Conservation (phyloP, 1,284 basidiomycete genomes). For the Ceratobasidium sp. region DNA sequence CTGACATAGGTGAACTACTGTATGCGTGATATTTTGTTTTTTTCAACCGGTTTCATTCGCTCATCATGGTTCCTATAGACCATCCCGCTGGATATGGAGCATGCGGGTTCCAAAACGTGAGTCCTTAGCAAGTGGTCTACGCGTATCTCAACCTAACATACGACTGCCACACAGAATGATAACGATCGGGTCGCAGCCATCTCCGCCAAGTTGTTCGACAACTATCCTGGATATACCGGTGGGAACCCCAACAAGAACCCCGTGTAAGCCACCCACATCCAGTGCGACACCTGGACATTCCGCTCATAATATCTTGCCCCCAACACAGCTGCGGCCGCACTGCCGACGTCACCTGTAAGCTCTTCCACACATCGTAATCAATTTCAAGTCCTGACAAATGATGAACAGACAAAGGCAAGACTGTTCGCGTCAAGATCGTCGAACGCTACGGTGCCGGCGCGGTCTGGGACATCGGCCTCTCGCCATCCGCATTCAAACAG, state of each 20-base stretch:
- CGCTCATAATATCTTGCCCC: background rate
- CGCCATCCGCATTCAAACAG: slow-evolving; percentile 39
- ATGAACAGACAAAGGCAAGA: slow-evolving; percentile 12
- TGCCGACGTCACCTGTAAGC: slow-evolving; percentile 13
- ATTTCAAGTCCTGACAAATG: background rate
- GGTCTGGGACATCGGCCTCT: slow-evolving; percentile 35
- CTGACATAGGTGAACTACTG: slow-evolving; percentile 32
- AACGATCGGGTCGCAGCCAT: slow-evolving; percentile 36
- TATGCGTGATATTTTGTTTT: background rate
- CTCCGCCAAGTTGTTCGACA: slow-evolving; percentile 34
- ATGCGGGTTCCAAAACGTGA: slow-evolving; percentile 38
- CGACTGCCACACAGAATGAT: background rate
- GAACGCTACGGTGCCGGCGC: slow-evolving; percentile 35
- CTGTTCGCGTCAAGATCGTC: slow-evolving; percentile 14
- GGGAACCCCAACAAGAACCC: slow-evolving; percentile 42
- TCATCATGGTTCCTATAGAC: slow-evolving; percentile 2
- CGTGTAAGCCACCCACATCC: background rate
- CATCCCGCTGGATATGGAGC: slow-evolving; percentile 20
- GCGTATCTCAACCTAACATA: background rate
- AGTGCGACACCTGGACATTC: too few species aligned
- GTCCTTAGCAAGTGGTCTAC: background rate
- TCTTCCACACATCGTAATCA: background rate
- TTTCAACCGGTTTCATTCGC: background rate
- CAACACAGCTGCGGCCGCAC: slow-evolving; percentile 5
- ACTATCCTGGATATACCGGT: slow-evolving; percentile 34